A percentile compares a stretch with the other conserved stretches of the same genome.
phyloP scores from a whole-genome alignment of 2,329 filamentous ascomycete genomes.

The Cadophora luteo-olivacea region DNA sequence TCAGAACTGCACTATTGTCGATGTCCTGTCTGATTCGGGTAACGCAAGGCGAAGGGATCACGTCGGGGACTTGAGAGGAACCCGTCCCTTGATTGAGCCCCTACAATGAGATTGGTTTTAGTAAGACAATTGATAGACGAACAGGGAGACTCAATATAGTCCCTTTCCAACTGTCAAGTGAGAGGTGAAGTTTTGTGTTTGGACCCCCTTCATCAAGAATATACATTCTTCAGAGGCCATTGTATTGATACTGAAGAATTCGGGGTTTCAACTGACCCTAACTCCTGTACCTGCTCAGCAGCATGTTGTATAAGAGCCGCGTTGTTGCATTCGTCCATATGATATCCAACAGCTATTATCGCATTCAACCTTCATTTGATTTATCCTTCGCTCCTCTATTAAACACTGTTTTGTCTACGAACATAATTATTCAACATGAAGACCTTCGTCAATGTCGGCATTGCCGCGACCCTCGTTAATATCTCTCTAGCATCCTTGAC shows the following conservation, averaged over 20 bases:
- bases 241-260: constrained; percentile 11
- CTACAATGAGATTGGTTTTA: background rate
- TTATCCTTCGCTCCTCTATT: background rate
- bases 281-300: background rate
- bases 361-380: background rate
- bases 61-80: background rate
- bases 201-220: background rate
- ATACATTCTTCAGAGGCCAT: constrained; percentile 6
- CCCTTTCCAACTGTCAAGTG: background rate
- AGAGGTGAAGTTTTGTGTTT: background rate
- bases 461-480: constrained; percentile 11
- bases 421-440: constrained; percentile 19
- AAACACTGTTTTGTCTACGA: background rate
- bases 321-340: background rate
- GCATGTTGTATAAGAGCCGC: background rate
- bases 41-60: background rate
- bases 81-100: background rate
- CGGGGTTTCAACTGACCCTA: constrained; percentile 8
- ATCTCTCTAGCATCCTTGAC: constrained; percentile 15
- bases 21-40: background rate
- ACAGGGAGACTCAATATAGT: background rate
- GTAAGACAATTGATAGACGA: background rate
- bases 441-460: constrained; percentile 7
- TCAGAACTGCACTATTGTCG: too few species aligned
- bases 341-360: background rate